Percentiles rank a stretch among this genome's conserved stretches.
Conservation (phyloP, 345 rosid genomes). For the Raphanus raphanistrum region DNA sequence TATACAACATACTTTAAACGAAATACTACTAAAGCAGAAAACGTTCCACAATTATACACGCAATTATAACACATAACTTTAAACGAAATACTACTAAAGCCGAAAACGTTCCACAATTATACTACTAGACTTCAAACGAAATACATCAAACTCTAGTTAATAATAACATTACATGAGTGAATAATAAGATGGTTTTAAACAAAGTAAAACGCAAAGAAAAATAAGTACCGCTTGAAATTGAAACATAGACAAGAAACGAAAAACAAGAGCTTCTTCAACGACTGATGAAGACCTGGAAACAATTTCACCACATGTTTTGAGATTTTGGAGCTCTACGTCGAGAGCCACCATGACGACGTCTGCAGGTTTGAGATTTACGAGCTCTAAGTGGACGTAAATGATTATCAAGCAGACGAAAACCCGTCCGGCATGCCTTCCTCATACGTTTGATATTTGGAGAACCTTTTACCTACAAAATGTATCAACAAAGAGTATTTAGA, state of each 20-base stretch:
- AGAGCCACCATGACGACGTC: no score
- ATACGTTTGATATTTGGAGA: not conserved
- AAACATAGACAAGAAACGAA: not conserved
- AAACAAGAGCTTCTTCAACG: not conserved
- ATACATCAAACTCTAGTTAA: not conserved
- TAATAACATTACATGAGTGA: not conserved
- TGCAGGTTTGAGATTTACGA: not conserved
- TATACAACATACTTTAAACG: no score
- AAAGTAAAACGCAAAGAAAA: not conserved
- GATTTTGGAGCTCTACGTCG: not conserved
- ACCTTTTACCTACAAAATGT: not conserved
- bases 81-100: no score
- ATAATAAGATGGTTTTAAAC: not conserved
- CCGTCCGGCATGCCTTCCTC: not conserved
- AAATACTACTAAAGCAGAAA: no score
- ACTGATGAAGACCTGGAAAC: not conserved
- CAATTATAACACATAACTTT: no score
- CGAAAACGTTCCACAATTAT: no score
- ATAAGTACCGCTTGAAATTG: not conserved
- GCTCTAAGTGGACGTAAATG: not conserved
- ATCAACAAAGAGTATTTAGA: no score
- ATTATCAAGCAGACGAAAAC: not conserved
- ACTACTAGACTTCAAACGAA: no score
- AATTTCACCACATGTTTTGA: not conserved
- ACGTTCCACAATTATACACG: no score